phyloP scores from a whole-genome alignment of 1,284 basidiomycete species.

The Ganoderma meredithae region DNA sequence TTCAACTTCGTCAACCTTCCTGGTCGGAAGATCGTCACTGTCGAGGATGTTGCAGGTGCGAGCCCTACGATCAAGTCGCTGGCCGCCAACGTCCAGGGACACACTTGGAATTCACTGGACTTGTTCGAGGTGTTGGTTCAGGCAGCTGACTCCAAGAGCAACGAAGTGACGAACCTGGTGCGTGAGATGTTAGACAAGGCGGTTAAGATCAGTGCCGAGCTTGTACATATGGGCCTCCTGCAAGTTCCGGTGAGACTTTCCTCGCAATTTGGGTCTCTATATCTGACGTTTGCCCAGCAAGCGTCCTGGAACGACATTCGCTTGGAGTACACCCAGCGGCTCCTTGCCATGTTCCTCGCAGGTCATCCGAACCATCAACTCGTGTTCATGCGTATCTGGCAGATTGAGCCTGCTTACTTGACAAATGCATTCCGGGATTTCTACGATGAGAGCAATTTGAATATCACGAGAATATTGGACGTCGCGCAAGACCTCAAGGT shows the following conservation, averaged over 20 bases:
- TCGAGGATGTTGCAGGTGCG: constrained; percentile 84
- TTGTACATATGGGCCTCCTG: constrained; percentile 93
- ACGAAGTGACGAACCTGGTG: constrained; percentile 77
- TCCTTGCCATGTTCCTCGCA: constrained; percentile 91
- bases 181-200: constrained; percentile 93
- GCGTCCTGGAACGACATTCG: constrained; percentile 90
- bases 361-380: constrained; percentile 95
- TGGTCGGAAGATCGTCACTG: constrained; percentile 81
- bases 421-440: constrained; percentile 90
- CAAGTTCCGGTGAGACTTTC: constrained; percentile 82
- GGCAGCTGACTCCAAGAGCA: constrained; percentile 73
- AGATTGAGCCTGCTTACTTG: constrained; percentile 86
- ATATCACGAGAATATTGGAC: constrained; percentile 94
- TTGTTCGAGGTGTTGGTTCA: constrained; percentile 89
- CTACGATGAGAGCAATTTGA: constrained; percentile 91
- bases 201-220: constrained; percentile 91
- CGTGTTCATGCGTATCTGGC: constrained; percentile 96
- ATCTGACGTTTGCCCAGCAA: constrained; percentile 50
- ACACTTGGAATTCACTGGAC: constrained; percentile 95
- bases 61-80: constrained; percentile 89
- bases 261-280: background rate
- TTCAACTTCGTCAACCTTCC: constrained; percentile 92
- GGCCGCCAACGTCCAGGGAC: constrained; percentile 86
- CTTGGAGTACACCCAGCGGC: constrained; percentile 84
- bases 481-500: constrained; percentile 92